Percentiles rank a stretch among this genome's conserved stretches.
Evolutionary conservation across 1,139 yeast genomes (phyloP).

Genomic region (Candida pseudoviswanathii): DNA sequence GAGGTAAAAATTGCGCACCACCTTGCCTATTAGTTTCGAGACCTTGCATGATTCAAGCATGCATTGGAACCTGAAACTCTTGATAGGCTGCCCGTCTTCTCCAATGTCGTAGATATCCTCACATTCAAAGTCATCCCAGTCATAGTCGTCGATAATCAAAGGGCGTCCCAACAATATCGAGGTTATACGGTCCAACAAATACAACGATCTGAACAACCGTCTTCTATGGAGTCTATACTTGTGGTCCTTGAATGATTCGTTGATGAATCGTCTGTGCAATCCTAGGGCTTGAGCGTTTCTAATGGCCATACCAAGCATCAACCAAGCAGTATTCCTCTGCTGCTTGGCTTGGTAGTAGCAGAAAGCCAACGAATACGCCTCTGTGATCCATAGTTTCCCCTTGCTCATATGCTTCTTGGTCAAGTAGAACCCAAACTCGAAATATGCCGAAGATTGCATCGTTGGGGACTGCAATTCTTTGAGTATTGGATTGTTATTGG

Average conservation of each 20-base stretch:
- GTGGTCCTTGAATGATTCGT: conserved; percentile 16
- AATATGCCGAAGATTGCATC: conserved; percentile 15
- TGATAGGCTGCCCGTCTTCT: conserved; percentile 9
- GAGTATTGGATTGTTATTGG: conserved; percentile 12
- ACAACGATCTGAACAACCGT: conserved; percentile 40
- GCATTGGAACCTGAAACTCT: conserved; percentile 10
- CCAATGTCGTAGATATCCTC: conserved; percentile 15
- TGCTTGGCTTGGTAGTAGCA: conserved; percentile 40
- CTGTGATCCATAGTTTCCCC: conserved; percentile 40
- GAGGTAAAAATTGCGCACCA: conserved; percentile 24
- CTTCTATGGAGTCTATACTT: conserved; percentile 25
- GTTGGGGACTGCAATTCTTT: conserved; percentile 11
- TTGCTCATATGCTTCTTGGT: conserved; percentile 14
- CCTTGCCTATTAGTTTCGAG: conserved; percentile 29
- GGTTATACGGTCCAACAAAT: conserved; percentile 40
- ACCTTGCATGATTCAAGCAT: conserved; percentile 15
- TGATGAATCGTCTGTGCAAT: conserved; percentile 16
- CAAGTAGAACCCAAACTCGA: conserved; percentile 16
- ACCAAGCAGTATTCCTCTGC: conserved; percentile 44
- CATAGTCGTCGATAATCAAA: conserved; percentile 37
- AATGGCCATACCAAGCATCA: conserved; percentile 17
- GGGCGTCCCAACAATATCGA: conserved; percentile 46
- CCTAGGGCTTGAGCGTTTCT: conserved; percentile 19
- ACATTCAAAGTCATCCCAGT: conserved; percentile 39
- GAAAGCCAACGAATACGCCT: conserved; percentile 38